Percentiles rank a stretch among this genome's conserved stretches.
These are phyloP conservation scores for Tausonia pullulans DNA, from an alignment of 1,284 basidiomycete genomes.

Conservation along the genomic window DNA sequence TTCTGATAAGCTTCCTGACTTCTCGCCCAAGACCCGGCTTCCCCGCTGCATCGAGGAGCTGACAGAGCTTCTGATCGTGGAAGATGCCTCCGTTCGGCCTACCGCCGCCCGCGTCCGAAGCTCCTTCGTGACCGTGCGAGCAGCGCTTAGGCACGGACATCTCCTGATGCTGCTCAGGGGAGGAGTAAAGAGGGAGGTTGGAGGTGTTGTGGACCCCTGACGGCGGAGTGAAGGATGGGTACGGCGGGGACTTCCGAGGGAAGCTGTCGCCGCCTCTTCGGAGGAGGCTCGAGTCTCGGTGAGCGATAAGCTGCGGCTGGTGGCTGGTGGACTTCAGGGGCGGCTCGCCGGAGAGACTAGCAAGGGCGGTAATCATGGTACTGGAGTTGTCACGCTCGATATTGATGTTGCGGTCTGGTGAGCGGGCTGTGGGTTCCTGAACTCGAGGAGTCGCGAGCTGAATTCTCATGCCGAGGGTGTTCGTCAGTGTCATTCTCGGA, in stretches of 20 bases:
- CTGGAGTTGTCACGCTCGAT: no score
- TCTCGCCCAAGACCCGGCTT: background rate
- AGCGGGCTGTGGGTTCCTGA: no score
- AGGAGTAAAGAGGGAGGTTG: background rate
- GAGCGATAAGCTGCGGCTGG: no score
- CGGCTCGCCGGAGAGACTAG: no score
- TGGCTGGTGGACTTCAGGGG: no score
- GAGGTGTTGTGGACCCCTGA: background rate
- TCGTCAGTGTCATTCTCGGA: background rate
- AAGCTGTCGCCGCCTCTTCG: no score
- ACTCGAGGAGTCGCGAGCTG: no score
- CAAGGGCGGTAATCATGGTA: no score
- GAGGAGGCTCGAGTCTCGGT: no score
- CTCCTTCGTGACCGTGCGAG: background rate
- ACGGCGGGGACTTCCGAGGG: background rate
- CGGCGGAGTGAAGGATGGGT: background rate
- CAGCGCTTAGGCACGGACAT: background rate
- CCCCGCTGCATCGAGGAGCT: constrained; percentile 3
- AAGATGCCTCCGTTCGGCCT: background rate
- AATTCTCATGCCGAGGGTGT: no score
- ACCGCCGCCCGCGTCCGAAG: no score
- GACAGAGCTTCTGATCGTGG: constrained; percentile 1
- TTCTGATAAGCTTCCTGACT: background rate
- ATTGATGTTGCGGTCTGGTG: no score
- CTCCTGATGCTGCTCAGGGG: background rate